Evolutionary conservation across 305 asterid species (phyloP).

Genomic region (Caryopteris hybrid): DNA sequence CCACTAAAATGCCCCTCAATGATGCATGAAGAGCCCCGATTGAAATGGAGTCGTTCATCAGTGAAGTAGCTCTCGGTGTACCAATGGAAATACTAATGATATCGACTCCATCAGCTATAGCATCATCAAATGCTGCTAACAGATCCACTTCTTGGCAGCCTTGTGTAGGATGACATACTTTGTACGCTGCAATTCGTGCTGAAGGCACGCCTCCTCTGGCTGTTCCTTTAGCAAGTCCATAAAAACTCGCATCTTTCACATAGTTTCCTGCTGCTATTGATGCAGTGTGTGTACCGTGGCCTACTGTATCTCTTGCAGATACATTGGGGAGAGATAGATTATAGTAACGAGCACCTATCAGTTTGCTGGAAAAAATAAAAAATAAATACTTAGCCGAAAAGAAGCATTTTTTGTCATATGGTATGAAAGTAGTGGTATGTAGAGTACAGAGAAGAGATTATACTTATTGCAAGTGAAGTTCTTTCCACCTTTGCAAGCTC

Average conservation of each 20-base stretch:
- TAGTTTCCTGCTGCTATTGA: slow-evolving; percentile 47
- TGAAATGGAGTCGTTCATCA: background rate
- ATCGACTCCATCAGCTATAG: slow-evolving; percentile 38
- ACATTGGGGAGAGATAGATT: background rate
- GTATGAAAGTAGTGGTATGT: too few species aligned
- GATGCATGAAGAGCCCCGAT: slow-evolving; percentile 31
- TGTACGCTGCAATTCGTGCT: slow-evolving; percentile 37
- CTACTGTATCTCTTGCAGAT: slow-evolving; percentile 20
- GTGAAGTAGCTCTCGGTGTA: accelerated
- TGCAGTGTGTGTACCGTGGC: slow-evolving; percentile 56
- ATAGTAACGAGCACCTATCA: slow-evolving; percentile 47
- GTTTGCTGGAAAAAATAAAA: slow-evolving; percentile 34
- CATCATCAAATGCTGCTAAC: slow-evolving; percentile 37
- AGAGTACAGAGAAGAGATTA: background rate
- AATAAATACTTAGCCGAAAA: too few species aligned
- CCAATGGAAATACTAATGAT: slow-evolving; percentile 29
- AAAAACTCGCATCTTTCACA: slow-evolving; percentile 31
- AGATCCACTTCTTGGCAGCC: slow-evolving; percentile 10
- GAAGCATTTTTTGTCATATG: too few species aligned
- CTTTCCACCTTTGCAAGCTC: background rate
- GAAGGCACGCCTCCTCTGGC: slow-evolving; percentile 51
- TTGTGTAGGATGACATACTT: slow-evolving; percentile 9
- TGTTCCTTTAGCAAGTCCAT: slow-evolving; percentile 33
- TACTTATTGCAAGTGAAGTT: slow-evolving; percentile 53
- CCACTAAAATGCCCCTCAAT: slow-evolving; percentile 26